phyloP scores from a whole-genome alignment of 2,329 filamentous ascomycete genomes.

The Talaromyces piceae region DNA sequence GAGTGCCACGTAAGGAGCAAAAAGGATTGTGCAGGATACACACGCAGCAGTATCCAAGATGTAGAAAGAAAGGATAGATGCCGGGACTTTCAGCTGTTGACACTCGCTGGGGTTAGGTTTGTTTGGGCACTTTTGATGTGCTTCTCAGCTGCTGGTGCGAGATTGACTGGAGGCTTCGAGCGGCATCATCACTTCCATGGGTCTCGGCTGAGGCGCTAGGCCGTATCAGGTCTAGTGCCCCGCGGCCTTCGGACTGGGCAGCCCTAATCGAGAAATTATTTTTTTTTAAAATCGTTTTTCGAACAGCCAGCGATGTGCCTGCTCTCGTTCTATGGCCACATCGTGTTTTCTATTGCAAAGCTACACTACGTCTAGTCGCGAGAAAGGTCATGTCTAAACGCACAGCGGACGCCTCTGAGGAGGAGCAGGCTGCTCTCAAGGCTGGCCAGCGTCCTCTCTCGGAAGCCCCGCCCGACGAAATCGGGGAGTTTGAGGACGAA shows the following conservation, averaged over 20 bases:
- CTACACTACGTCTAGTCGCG: no score
- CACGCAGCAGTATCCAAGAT: background rate
- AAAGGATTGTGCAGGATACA: slow-evolving; percentile 1
- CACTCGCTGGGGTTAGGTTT: slow-evolving; percentile 6
- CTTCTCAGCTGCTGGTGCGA: no score
- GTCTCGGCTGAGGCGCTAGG: slow-evolving; percentile 5
- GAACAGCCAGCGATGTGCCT: background rate
- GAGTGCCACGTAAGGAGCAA: background rate
- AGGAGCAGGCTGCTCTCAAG: slow-evolving; percentile 49
- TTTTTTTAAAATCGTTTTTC: background rate
- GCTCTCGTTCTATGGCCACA: background rate
- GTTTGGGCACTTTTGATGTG: no score
- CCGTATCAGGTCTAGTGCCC: slow-evolving; percentile 4
- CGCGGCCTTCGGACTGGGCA: slow-evolving; percentile 10
- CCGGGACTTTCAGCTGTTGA: background rate
- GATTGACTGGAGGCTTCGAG: no score
- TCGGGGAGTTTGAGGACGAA: slow-evolving; percentile 62
- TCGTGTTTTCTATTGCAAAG: background rate
- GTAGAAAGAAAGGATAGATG: background rate
- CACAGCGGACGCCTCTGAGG: slow-evolving; percentile 46
- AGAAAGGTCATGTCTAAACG: slow-evolving; percentile 55
- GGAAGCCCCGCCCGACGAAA: slow-evolving; percentile 44
- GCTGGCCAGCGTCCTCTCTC: slow-evolving; percentile 52
- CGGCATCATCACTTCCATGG: slow-evolving; percentile 4
- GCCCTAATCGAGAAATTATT: slow-evolving; percentile 9